Evolutionary conservation across 2,329 filamentous ascomycete genomes (phyloP).

Genomic region (Talaromyces verruculosus): DNA sequence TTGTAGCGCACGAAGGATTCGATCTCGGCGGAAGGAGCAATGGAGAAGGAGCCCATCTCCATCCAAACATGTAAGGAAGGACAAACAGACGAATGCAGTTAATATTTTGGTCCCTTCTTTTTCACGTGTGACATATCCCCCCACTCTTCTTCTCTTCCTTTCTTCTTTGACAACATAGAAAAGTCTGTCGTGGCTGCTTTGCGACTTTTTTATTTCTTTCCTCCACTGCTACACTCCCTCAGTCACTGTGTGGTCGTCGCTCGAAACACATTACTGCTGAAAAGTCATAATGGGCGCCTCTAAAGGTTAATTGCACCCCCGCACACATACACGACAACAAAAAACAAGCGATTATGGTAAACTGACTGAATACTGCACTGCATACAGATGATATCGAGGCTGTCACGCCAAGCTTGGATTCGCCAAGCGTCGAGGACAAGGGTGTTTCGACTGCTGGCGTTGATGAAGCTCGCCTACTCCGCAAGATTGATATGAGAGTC

Average conservation of each 20-base stretch:
- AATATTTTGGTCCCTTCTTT: neutral
- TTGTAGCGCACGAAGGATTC: neutral
- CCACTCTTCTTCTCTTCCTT: neutral
- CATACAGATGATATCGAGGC: conserved; percentile 15
- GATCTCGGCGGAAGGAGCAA: neutral
- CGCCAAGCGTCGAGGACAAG: conserved; percentile 15
- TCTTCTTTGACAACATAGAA: neutral
- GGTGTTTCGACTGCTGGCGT: conserved; percentile 7
- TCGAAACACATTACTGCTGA: neutral
- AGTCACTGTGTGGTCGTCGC: neutral
- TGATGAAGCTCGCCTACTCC: conserved; percentile 24
- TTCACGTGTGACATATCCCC: neutral
- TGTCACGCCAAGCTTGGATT: conserved; percentile 9
- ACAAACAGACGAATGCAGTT: neutral
- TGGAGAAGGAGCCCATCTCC: neutral
- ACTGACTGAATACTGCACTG: neutral
- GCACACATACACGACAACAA: neutral
- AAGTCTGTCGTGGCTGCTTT: neutral
- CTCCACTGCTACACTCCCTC: neutral
- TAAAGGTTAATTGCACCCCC: neutral
- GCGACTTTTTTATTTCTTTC: neutral
- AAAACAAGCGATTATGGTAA: neutral
- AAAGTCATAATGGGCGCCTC: neutral
- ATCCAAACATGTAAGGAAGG: neutral
- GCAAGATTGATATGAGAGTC: conserved; percentile 26